Evolutionary conservation across 345 rosid genomes (phyloP).

Genomic region (Eucalyptus paniculata): DNA sequence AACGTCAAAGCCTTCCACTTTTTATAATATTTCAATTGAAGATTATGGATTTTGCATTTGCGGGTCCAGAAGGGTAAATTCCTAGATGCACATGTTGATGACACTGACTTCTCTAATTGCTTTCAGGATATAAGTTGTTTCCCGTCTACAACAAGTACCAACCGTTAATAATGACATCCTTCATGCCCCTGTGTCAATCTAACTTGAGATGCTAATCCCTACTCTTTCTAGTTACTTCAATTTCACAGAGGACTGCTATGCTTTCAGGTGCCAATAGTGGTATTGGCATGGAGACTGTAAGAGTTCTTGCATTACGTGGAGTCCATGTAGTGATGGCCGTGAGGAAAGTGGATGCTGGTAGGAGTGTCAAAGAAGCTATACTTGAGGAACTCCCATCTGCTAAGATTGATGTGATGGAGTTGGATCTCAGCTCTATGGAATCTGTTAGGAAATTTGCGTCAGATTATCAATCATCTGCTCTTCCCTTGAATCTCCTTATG

Average conservation of each 20-base stretch:
- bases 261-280: conserved; percentile 29
- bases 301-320: conserved; percentile 16
- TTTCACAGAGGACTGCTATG: background rate
- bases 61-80: background rate
- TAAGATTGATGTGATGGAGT: conserved; percentile 15
- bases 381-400: background rate
- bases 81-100: background rate
- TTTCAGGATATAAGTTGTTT: background rate
- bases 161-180: background rate
- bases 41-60: background rate
- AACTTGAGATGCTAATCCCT: background rate
- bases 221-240: background rate
- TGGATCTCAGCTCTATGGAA: conserved; percentile 30
- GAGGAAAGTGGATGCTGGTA: conserved; percentile 20
- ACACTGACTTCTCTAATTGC: background rate
- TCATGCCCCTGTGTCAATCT: background rate
- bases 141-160: background rate
- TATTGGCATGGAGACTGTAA: conserved; percentile 18
- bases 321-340: conserved; percentile 1
- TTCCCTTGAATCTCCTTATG: conserved; percentile 29
- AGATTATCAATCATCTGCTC: conserved; percentile 7
- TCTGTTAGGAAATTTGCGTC: conserved; percentile 21
- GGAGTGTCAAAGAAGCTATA: conserved; percentile 9
- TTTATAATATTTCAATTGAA: background rate
- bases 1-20: background rate